Conservation (phyloP, 768 basidiomycete genomes). For the Chalciporus piperatus region DNA sequence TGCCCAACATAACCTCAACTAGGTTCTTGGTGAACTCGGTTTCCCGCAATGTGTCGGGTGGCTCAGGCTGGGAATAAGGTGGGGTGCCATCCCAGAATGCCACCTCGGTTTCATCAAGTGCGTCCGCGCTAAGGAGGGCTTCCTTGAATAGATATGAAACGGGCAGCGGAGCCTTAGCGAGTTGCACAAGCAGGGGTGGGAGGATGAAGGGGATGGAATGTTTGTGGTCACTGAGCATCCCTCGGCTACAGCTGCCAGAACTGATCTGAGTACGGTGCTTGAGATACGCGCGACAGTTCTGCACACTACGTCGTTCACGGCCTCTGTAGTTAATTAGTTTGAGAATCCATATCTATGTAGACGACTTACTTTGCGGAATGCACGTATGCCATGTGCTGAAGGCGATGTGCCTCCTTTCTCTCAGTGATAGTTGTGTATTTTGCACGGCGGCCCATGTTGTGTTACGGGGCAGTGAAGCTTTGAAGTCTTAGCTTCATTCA, state of each 20-base stretch:
- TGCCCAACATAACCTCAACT: background rate
- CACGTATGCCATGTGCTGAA: background rate
- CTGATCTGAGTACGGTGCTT: background rate
- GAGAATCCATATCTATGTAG: background rate
- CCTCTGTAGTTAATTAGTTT: background rate
- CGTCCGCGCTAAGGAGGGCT: background rate
- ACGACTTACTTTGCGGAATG: background rate
- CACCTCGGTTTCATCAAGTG: background rate
- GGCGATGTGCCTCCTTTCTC: background rate
- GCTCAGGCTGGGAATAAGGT: background rate
- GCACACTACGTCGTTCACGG: background rate
- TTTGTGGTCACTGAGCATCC: background rate
- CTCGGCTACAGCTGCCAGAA: no score
- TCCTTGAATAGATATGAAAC: background rate
- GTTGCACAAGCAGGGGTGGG: background rate
- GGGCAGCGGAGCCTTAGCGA: background rate
- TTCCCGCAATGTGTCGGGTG: background rate
- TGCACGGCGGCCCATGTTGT: background rate
- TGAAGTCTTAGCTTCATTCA: no score
- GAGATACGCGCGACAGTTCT: background rate
- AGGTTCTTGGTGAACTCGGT: background rate
- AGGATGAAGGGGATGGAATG: background rate
- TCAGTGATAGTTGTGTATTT: background rate
- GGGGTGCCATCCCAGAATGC: background rate
- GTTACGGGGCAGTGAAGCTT: no score